Evolutionary conservation across 164 flowering plant genomes (phyloP).

Genomic region (Annona cherimola): DNA sequence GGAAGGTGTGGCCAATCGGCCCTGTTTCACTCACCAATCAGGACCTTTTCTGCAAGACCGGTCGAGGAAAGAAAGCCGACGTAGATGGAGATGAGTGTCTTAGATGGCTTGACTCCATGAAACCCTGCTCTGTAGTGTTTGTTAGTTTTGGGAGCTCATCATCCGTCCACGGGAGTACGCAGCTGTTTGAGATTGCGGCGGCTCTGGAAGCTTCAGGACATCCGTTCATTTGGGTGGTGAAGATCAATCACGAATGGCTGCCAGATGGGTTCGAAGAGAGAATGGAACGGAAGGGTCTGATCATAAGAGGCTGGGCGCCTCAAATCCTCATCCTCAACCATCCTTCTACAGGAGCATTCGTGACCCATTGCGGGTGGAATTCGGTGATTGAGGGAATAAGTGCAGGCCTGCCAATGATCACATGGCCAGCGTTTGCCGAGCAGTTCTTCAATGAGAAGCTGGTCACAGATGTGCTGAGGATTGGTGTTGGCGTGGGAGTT

Average conservation of each 20-base stretch:
- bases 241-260: background rate
- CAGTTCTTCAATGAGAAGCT: constrained; percentile 58
- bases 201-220: constrained; percentile 44
- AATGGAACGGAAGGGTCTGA: constrained; percentile 30
- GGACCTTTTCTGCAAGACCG: constrained; percentile 8
- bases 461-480: constrained; percentile 29
- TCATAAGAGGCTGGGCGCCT: constrained; percentile 71
- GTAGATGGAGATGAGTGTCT: constrained; percentile 12
- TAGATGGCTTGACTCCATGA: constrained; percentile 22
- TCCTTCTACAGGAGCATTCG: constrained; percentile 42
- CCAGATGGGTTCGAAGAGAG: constrained; percentile 15
- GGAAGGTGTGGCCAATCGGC: constrained; percentile 28
- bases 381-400: constrained; percentile 47
- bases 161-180: constrained; percentile 12
- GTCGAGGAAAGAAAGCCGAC: constrained; percentile 19
- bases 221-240: constrained; percentile 48
- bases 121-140: constrained; percentile 21
- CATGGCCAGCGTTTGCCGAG: constrained; percentile 61
- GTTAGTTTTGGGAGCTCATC: constrained; percentile 18
- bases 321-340: constrained; percentile 52
- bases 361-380: constrained; percentile 76
- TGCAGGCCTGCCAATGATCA: constrained; percentile 51
- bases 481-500: constrained; percentile 34
- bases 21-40: constrained; percentile 24
- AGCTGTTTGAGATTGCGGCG: constrained; percentile 39